Percentiles rank a stretch among this genome's conserved stretches.
These are phyloP conservation scores for Arthrobotrys megalospora DNA, from an alignment of 2,329 filamentous ascomycete genomes.

Conservation along the genomic window DNA sequence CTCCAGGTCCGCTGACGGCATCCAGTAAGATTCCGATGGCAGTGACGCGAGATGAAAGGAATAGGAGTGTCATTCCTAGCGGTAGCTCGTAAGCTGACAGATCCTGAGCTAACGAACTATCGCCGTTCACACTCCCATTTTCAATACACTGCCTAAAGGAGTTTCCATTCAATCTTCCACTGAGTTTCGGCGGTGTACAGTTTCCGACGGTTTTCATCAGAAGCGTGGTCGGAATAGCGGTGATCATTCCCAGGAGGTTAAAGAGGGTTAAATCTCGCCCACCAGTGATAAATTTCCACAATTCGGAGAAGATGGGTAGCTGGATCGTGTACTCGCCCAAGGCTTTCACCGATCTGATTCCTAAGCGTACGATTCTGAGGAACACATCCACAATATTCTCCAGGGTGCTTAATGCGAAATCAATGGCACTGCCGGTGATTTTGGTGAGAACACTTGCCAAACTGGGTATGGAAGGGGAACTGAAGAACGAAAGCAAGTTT, in stretches of 20 bases:
- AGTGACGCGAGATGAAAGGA: background rate
- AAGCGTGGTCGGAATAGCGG: constrained; percentile 7
- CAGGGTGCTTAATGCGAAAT: background rate
- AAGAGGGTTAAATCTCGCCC: constrained; percentile 25
- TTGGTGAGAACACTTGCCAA: background rate
- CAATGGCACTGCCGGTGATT: constrained; percentile 8
- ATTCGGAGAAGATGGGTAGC: constrained; percentile 10
- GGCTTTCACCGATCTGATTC: constrained; percentile 17
- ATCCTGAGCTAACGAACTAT: background rate
- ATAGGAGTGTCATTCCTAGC: background rate
- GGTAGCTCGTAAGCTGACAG: background rate
- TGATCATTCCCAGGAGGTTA: constrained; percentile 4
- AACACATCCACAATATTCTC: background rate
- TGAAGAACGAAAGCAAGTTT: background rate
- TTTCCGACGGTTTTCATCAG: background rate
- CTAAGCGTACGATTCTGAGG: background rate
- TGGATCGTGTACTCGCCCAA: constrained; percentile 62
- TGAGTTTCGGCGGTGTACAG: background rate
- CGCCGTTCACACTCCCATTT: background rate
- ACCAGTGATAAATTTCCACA: constrained; percentile 21
- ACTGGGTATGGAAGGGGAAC: background rate
- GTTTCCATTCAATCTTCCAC: background rate
- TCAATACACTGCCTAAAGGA: background rate
- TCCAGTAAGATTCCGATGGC: background rate
- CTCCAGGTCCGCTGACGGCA: background rate